Percentiles rank a stretch among this genome's conserved stretches.
phyloP scores from a whole-genome alignment of 805 yeast species.

The Diddensiella transvaalensis region DNA sequence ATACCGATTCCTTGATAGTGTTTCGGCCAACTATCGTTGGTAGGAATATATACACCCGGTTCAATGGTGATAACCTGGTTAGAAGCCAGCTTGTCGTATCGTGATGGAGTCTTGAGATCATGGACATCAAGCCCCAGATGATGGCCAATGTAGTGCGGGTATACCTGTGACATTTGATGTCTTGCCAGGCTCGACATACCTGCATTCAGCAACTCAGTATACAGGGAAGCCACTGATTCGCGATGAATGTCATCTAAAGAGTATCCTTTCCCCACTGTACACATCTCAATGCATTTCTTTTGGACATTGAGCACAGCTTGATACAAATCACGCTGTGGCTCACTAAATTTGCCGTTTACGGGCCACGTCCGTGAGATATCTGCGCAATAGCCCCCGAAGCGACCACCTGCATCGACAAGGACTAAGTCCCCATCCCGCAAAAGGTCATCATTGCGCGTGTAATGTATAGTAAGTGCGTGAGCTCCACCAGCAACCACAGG shows the following conservation, averaged over 20 bases:
- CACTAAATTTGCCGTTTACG: slow-evolving; percentile 63
- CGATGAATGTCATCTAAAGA: slow-evolving; percentile 76
- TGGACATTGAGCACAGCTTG: slow-evolving; percentile 85
- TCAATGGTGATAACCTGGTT: slow-evolving; percentile 93
- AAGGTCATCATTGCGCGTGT: slow-evolving; percentile 85
- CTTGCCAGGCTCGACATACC: slow-evolving; percentile 50
- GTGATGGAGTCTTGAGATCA: slow-evolving; percentile 39
- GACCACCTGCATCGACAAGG: slow-evolving; percentile 92
- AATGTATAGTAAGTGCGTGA: slow-evolving; percentile 88
- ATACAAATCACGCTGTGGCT: slow-evolving; percentile 80
- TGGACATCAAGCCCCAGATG: slow-evolving; percentile 84
- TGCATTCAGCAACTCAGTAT: slow-evolving; percentile 61
- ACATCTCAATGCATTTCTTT: slow-evolving; percentile 67
- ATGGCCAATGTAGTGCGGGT: slow-evolving; percentile 96
- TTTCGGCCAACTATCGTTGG: slow-evolving; percentile 64
- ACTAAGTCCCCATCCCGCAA: slow-evolving; percentile 76
- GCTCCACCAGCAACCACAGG: slow-evolving; percentile 96
- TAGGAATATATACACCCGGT: slow-evolving; percentile 92
- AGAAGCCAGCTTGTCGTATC: slow-evolving; percentile 48
- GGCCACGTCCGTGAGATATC: slow-evolving; percentile 99
- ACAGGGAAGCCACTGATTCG: slow-evolving; percentile 55
- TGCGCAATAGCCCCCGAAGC: slow-evolving; percentile 88
- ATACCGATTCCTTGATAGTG: slow-evolving; percentile 86
- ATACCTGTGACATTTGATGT: slow-evolving; percentile 43
- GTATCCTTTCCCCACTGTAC: slow-evolving; percentile 49